Base-by-base conservation (phyloP, 2,329 filamentous ascomycete genomes). In the Epichloe bromicola region DNA sequence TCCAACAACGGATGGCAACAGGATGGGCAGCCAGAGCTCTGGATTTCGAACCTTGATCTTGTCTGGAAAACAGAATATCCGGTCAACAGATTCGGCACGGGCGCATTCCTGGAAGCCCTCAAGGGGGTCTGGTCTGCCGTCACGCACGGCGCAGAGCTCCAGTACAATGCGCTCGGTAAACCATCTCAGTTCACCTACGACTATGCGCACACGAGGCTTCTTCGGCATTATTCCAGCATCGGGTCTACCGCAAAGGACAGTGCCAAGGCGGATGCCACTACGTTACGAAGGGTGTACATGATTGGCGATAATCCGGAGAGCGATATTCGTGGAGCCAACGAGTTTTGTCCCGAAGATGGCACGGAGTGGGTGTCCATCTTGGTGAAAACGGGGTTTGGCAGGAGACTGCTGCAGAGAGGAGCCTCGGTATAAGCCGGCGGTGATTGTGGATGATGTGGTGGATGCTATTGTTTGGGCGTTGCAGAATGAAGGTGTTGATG, bases 1-100 rank as follows among this genome's bases (percentile, higher is more conserved):
- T 79, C 82, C 14, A 87, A 89, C 63, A 70, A 73, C 51, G 88
- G 88, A n/a, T 95, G 85, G 74, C 86, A 90, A 62, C 78, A 83
- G 57, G 86, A 94, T 64, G 78, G 77, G 1, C 90, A 95, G 65
- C 88, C 93, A 0, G 73, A 73, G 17, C 70, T 97, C 6, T 95
- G 85, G 72, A 95, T 94, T 66, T 90, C 84, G 44, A 97, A 97
- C 66, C 81, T 87, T 1, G 93, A 98, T 67, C 72, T 97, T 3
- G 77, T 89, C 61, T 98, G 90, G 90, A 86, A 88, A 48, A 85
- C 89, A 1, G 79, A 79, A 36, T 91, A 95, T 66, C 87, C 86
- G 54, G 78, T 91, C 47, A 88, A 91, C 33, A 83, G 93, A 5
- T 78, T 97, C 41, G 93, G 91, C 1, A 93, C 96, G 65, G 93